phyloP scores from a whole-genome alignment of 1,284 basidiomycete genomes.

The Microbotryum intermedium region DNA sequence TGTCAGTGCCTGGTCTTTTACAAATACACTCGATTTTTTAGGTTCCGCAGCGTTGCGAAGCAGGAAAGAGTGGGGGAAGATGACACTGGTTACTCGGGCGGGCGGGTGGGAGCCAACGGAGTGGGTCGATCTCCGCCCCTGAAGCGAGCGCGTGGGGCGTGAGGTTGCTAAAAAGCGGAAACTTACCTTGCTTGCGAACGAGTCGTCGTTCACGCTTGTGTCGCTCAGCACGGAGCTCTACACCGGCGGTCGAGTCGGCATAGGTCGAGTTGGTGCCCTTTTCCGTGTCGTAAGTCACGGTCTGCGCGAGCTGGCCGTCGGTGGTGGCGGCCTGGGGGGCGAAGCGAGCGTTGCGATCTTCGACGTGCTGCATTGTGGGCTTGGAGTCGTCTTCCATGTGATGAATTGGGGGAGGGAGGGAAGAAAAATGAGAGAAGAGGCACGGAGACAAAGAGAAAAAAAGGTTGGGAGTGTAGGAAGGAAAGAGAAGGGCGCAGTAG shows the following conservation, averaged over 20 bases:
- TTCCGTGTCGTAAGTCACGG: conserved; percentile 26
- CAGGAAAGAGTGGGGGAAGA: neutral
- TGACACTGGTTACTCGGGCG: neutral
- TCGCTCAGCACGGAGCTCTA: conserved; percentile 29
- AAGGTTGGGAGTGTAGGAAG: neutral
- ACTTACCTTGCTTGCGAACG: conserved; percentile 38
- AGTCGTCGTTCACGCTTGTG: conserved; percentile 36
- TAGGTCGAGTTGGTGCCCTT: conserved; percentile 33
- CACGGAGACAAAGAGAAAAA: neutral
- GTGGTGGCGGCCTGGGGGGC: conserved; percentile 4
- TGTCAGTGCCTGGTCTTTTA: too few species aligned
- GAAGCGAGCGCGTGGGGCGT: neutral
- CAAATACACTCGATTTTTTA: too few species aligned
- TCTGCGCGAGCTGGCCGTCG: neutral
- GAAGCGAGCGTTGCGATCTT: conserved; percentile 7
- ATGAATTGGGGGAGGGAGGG: neutral
- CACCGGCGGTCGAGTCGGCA: conserved; percentile 33
- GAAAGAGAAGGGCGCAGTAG: neutral
- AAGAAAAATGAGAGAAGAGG: neutral
- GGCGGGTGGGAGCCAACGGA: neutral
- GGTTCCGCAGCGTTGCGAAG: too few species aligned
- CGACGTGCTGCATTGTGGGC: neutral
- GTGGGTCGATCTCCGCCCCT: neutral
- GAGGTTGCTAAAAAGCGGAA: neutral
- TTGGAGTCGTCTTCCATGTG: neutral